These are phyloP conservation scores for Glycine soja DNA, from an alignment of 306 rosid genomes.

Conservation along the genomic window DNA sequence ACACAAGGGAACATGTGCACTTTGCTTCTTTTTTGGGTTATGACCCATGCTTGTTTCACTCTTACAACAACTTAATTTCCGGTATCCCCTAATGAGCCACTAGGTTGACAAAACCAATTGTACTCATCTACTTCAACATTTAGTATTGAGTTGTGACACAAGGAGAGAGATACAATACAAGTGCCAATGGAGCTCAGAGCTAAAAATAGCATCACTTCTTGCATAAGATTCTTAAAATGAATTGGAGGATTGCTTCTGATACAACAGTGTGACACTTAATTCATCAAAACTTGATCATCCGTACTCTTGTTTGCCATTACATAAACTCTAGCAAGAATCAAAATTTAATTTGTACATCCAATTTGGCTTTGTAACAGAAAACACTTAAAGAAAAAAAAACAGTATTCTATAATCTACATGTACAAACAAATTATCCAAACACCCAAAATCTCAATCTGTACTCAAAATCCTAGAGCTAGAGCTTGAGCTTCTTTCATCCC, in stretches of 20 bases:
- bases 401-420: conserved; percentile 42
- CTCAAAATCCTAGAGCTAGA: conserved; percentile 48
- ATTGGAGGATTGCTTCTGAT: conserved; percentile 15
- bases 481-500: conserved; percentile 51
- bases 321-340: conserved; percentile 37
- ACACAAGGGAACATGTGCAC: conserved; percentile 43
- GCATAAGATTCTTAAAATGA: conserved; percentile 8
- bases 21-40: neutral
- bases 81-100: conserved; percentile 9
- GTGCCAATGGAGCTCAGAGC: conserved; percentile 5
- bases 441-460: conserved; percentile 40
- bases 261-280: neutral
- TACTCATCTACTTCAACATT: neutral
- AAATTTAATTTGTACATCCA: conserved; percentile 43
- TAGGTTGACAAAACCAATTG: conserved; percentile 18
- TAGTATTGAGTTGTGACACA: neutral
- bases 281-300: conserved; percentile 34
- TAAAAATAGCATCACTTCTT: neutral
- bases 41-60: conserved; percentile 31
- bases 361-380: conserved; percentile 50
- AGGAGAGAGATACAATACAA: neutral
- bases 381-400: conserved; percentile 40
- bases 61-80: neutral
- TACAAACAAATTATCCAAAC: conserved; percentile 41
- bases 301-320: conserved; percentile 5